Base-by-base conservation (phyloP, 495 filamentous ascomycete genomes). In the Penicillium tannophilum region DNA sequence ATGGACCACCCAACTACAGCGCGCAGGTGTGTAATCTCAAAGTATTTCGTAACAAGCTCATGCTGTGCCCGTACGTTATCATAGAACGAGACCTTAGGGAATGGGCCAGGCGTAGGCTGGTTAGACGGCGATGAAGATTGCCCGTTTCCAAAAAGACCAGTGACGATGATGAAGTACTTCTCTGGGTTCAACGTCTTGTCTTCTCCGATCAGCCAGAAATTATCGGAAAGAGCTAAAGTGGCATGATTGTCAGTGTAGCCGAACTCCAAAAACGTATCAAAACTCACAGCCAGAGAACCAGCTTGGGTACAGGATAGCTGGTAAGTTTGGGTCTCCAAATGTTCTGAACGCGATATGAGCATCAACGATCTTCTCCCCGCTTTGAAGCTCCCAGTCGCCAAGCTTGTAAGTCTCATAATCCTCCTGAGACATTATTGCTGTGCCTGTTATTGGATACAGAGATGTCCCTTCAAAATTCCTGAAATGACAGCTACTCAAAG, bases 11-110 rank as follows among this genome's bases (percentile, higher is more conserved):
- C 88, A 0, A 89, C 44, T 3, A 91, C 86, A 14, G 85, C 85
- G 20, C 77, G 74, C 1, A 85, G 71, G 71, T 89, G 87, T 11
- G 71, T 78, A 61, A 91, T 79, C 14, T 79, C 82, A 5, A 91
- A 69, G 55, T 83, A 77, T 71, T 89, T 75, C 10, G 86, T 89
- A 12, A 89, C 77, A 8, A 90, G 79, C 17, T 76, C 73, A 60
- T 91, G 67, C 65, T 91, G 87, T 5, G 88, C 88, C 12, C 80
- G 76, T 3, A 91, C 85, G 62, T 90, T 90, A 62, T 91, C 88
- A 63, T 86, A 86, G 64, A 90, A 82, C 6, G 82, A 80, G 26
- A 84, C 77, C 45, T 76, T 79, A 0, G 88, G 87, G 56, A 87
- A 91, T 6, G 82, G 79, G 14, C 71, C 75, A 11, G 80, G 75